Conservation (phyloP, 768 basidiomycete species). For the Boletellus ananas region DNA sequence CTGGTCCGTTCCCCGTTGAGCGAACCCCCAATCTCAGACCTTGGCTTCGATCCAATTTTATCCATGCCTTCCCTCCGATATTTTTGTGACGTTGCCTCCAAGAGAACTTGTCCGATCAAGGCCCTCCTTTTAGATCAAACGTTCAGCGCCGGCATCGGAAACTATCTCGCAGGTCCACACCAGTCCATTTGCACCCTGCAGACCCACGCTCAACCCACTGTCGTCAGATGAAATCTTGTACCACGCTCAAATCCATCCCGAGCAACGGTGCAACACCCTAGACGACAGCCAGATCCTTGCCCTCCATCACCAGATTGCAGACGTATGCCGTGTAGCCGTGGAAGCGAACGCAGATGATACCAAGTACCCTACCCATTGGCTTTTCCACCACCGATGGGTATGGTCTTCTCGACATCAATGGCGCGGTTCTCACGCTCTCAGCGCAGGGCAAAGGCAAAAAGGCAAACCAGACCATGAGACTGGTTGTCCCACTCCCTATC, state of each 20-base stretch:
- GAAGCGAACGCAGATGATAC: conserved; percentile 65
- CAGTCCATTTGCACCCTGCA: background rate
- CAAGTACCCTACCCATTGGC: conserved; percentile 65
- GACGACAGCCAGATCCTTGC: conserved; percentile 44
- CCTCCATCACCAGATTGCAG: conserved; percentile 49
- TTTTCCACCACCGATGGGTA: conserved; percentile 70
- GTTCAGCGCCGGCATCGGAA: conserved; percentile 78
- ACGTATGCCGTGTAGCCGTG: conserved; percentile 60
- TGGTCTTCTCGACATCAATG: background rate
- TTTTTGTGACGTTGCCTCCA: conserved; percentile 47
- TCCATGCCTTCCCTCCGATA: conserved; percentile 56
- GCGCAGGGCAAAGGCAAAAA: conserved; percentile 60
- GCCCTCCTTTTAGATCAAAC: conserved; percentile 75
- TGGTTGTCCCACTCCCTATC: conserved; percentile 35
- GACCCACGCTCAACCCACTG: background rate
- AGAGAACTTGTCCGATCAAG: conserved; percentile 64
- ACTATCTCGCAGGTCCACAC: conserved; percentile 68
- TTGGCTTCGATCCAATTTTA: conserved; percentile 77
- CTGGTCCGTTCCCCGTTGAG: conserved; percentile 51
- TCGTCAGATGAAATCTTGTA: conserved; percentile 65
- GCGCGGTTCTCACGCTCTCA: conserved; percentile 12
- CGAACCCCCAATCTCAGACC: conserved; percentile 66
- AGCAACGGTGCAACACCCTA: conserved; percentile 58
- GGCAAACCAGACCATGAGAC: conserved; percentile 40
- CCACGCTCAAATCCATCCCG: conserved; percentile 70